Percentiles rank a stretch among this genome's conserved stretches.
Conservation (phyloP, 2,329 filamentous ascomycete species). For the Clarireedia hainanense region DNA sequence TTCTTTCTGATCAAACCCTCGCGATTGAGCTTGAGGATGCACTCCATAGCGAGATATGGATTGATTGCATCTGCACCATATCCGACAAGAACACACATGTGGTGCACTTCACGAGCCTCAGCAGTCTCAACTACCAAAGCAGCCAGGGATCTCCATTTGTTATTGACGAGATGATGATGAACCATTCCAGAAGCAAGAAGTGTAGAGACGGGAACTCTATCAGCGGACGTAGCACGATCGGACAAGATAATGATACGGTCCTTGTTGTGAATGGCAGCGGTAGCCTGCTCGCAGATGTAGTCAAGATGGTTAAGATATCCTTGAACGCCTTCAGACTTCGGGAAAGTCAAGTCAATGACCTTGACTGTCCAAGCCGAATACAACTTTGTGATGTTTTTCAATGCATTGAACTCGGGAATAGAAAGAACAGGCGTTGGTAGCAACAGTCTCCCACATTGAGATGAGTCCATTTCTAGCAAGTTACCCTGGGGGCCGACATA, state of each 20-base stretch:
- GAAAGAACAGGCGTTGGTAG: slow-evolving; percentile 85
- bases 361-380: slow-evolving; percentile 80
- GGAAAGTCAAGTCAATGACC: slow-evolving; percentile 87
- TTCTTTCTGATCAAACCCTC: slow-evolving; percentile 91
- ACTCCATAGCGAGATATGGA: slow-evolving; percentile 92
- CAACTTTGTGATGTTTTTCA: slow-evolving; percentile 67
- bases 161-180: slow-evolving; percentile 89
- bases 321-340: slow-evolving; percentile 71
- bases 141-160: slow-evolving; percentile 88
- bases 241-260: slow-evolving; percentile 86
- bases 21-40: slow-evolving; percentile 91
- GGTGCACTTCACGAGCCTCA: slow-evolving; percentile 93
- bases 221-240: slow-evolving; percentile 74
- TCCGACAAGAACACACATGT: slow-evolving; percentile 96
- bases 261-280: slow-evolving; percentile 71
- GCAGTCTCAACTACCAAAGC: slow-evolving; percentile 87
- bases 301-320: slow-evolving; percentile 86
- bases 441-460: slow-evolving; percentile 78
- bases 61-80: slow-evolving; percentile 93
- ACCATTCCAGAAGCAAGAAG: slow-evolving; percentile 87
- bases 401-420: slow-evolving; percentile 80
- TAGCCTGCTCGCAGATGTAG: slow-evolving; percentile 77
- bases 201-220: slow-evolving; percentile 79
- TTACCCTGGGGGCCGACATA: slow-evolving; percentile 96
- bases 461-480: slow-evolving; percentile 83